phyloP scores from a whole-genome alignment of 2,329 filamentous ascomycete species.

The Aspergillus phoenicis region DNA sequence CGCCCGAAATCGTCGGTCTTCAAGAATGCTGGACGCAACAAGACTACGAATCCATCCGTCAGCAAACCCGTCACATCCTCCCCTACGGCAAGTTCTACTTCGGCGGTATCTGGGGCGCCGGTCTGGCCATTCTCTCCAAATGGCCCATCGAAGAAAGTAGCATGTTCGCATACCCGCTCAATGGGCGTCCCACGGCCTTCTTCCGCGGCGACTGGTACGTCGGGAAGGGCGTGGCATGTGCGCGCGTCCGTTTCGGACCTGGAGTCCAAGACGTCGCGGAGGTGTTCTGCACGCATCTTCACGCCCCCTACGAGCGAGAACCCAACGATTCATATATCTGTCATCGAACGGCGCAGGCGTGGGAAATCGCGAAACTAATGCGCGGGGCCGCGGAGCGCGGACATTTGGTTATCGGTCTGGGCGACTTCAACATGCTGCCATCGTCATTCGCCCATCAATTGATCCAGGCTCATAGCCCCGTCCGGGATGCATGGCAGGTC shows the following conservation, averaged over 20 bases:
- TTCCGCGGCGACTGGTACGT: conserved; percentile 96
- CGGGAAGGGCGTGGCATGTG: conserved; percentile 88
- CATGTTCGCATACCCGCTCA: conserved; percentile 87
- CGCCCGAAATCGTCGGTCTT: conserved; percentile 84
- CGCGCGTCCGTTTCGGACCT: conserved; percentile 72
- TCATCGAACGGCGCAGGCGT: conserved; percentile 88
- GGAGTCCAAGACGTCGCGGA: conserved; percentile 70
- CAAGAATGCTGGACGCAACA: conserved; percentile 93
- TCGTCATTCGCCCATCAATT: conserved; percentile 80
- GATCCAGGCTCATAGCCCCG: conserved; percentile 74
- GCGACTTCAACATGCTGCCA: conserved; percentile 97
- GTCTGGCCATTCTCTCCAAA: conserved; percentile 82
- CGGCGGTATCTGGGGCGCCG: conserved; percentile 84
- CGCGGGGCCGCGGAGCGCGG: conserved; percentile 77
- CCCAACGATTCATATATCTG: conserved; percentile 83
- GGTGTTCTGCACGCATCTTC: conserved; percentile 90
- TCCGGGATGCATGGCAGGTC: conserved; percentile 81
- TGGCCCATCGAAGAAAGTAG: conserved; percentile 90
- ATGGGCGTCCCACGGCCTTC: conserved; percentile 90
- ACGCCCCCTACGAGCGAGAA: conserved; percentile 82
- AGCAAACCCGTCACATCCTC: conserved; percentile 70
- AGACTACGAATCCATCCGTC: conserved; percentile 78
- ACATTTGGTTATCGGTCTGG: conserved; percentile 80
- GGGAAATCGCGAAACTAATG: conserved; percentile 91
- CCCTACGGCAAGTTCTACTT: conserved; percentile 94